Conservation (phyloP, 257 asterid species). For the Leptodermis oblonga region DNA sequence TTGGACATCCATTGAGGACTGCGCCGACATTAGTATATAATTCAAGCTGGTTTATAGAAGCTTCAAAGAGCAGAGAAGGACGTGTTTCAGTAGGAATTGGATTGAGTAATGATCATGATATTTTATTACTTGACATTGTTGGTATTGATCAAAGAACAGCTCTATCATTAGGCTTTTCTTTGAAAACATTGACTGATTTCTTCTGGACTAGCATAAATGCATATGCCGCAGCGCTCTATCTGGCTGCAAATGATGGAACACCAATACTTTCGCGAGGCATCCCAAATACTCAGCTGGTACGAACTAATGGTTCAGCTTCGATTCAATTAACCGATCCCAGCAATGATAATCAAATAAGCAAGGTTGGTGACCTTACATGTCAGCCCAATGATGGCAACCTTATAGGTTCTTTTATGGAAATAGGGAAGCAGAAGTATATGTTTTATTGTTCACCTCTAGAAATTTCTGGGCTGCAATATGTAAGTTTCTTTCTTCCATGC, state of each 20-base stretch:
- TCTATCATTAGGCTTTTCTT: constrained; percentile 41
- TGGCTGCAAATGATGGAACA: constrained; percentile 43
- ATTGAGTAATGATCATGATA: constrained; percentile 29
- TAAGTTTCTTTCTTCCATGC: constrained; percentile 19
- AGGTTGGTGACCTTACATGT: constrained; percentile 35
- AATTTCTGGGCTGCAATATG: constrained; percentile 44
- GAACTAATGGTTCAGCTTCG: constrained; percentile 21
- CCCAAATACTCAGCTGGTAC: constrained; percentile 29
- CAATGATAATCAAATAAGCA: constrained; percentile 21
- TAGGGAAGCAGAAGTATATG: constrained; percentile 29
- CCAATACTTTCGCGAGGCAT: constrained; percentile 30
- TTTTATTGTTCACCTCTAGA: constrained; percentile 35
- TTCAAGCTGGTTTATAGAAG: constrained; percentile 37
- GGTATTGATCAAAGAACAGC: constrained; percentile 27
- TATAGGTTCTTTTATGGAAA: background rate
- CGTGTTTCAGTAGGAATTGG: constrained; percentile 38
- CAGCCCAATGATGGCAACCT: constrained; percentile 5
- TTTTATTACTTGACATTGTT: constrained; percentile 27
- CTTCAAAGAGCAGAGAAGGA: constrained; percentile 31
- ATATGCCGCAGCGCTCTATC: constrained; percentile 39
- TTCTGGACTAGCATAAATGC: constrained; percentile 14
- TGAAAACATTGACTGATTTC: constrained; percentile 29
- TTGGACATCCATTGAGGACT: constrained; percentile 29
- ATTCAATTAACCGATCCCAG: constrained; percentile 18
- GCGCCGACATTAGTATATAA: constrained; percentile 1